These are phyloP conservation scores for Erigeron philadelphicus DNA, from an alignment of 140 eudicot species.

Conservation along the genomic window DNA sequence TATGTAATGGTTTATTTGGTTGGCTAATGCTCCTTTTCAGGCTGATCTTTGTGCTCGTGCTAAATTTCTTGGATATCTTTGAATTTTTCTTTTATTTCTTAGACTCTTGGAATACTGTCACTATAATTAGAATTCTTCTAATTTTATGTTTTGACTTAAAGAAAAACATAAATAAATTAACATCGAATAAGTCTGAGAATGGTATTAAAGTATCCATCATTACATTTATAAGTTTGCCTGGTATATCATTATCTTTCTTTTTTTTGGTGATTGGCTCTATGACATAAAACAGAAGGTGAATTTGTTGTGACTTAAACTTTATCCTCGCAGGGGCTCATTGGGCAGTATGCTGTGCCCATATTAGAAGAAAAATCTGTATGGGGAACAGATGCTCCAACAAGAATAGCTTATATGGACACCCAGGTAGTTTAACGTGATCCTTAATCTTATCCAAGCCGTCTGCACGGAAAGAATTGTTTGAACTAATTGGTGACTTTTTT, in stretches of 20 bases:
- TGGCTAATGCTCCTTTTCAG: not conserved
- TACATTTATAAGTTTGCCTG: not conserved
- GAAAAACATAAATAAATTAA: not conserved
- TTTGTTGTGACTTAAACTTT: no score
- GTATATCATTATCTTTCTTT: not conserved
- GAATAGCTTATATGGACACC: conserved; percentile 98
- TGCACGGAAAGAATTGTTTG: not conserved
- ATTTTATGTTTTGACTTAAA: not conserved
- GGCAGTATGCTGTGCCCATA: conserved; percentile 97
- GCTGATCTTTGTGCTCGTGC: not conserved
- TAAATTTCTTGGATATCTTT: not conserved
- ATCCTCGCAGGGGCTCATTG: conserved; percentile 76
- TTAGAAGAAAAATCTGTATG: conserved; percentile 98
- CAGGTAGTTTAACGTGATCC: conserved; percentile 44
- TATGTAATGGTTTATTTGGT: not conserved
- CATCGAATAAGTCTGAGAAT: not conserved
- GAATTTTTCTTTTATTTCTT: not conserved
- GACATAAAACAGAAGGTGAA: not conserved
- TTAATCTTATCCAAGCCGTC: not conserved
- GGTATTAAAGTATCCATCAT: not conserved
- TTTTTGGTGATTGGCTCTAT: not conserved
- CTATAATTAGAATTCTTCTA: not conserved
- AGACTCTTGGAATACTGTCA: not conserved
- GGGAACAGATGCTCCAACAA: conserved; percentile 99
- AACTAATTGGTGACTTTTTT: conserved; percentile 14